phyloP scores from a whole-genome alignment of 2,329 filamentous ascomycete species.

The Talaromyces islandicus region DNA sequence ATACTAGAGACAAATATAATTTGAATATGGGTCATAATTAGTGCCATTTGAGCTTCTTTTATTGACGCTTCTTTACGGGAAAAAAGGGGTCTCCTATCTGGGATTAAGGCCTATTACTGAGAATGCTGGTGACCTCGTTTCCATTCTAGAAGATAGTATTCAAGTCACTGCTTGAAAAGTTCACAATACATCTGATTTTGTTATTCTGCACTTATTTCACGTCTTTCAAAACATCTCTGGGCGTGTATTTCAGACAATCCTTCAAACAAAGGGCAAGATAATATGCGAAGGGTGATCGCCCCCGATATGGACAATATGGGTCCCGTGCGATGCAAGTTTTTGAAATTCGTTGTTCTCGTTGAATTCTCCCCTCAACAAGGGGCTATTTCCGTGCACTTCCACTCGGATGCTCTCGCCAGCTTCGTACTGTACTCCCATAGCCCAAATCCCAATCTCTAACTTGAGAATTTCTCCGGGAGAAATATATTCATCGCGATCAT shows the following conservation, averaged over 20 bases:
- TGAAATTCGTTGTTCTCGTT: not conserved
- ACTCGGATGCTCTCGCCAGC: slow-evolving; percentile 26
- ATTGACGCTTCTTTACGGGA: no score
- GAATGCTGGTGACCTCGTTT: slow-evolving; percentile 4
- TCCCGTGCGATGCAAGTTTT: not conserved
- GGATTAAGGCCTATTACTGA: slow-evolving; percentile 12
- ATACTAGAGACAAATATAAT: no score
- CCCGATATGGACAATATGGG: not conserved
- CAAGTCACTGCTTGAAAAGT: not conserved
- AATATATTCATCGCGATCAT: slow-evolving; percentile 36
- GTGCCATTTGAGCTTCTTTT: no score
- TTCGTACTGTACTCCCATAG: slow-evolving; percentile 39
- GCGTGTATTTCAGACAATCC: not conserved
- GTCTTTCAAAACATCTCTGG: not conserved
- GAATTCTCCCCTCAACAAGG: slow-evolving; percentile 1
- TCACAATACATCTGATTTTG: not conserved
- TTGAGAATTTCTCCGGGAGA: slow-evolving; percentile 34
- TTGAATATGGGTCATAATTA: no score
- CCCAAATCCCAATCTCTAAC: slow-evolving; percentile 43
- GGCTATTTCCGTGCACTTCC: slow-evolving; percentile 10
- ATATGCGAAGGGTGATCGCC: slow-evolving; percentile 1
- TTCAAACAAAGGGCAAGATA: slow-evolving; percentile 1
- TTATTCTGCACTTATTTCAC: not conserved
- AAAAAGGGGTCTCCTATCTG: no score
- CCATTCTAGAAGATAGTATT: not conserved